Evolutionary conservation across 768 basidiomycete species (phyloP), one percentile per base, ranked within the genome.

Genomic region (Asterophora lycoperdoides): DNA sequence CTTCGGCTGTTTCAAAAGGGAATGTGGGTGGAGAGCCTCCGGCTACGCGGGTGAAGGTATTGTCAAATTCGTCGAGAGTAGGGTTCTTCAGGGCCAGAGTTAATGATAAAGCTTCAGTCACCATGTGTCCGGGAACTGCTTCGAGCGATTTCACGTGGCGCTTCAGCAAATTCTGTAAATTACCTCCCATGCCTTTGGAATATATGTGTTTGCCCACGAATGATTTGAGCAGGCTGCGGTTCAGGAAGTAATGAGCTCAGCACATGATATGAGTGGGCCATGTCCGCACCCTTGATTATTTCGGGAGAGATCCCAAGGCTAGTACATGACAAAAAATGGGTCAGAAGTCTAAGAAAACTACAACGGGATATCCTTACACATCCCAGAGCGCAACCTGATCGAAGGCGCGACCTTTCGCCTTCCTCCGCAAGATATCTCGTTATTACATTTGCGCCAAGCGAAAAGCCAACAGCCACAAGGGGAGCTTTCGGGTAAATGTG

Each of bases 351-450:
- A 7, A 23, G 5, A 13, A 1, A 28, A 26, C 13, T 23, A 29
- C n/a, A 48, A 15, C 29, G 48, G 34, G 49, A 48, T 36, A 30
- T 38, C 74, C 86, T 64, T 68, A 93, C 85, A 67, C 89, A 89
- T 62, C 72, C 89, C 14, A 93, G 69, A 14, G 76, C 79, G 67
- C 83, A 85, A 26, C 79, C 87, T 4, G 83, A 80, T 45, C 66
- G 66, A 28, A 93, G 64, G 51, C 86, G 78, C 58, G 80, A 79
- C 17, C 70, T 59, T 32, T 72, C 71, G 11, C 87, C 83, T 62
- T 95, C 88, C 68, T 95, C 86, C 4, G 87, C 92, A 43, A 94
- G 69, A 65, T 96, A 96, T 53, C 90, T 78, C 29, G 92, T 87
- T 57, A 98, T 68, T 30, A 97, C 87, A 63, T 90, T 92, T 36